Evolutionary conservation across 2,329 filamentous ascomycete species (phyloP).

Genomic region (Pseudocercospora macadamiae): DNA sequence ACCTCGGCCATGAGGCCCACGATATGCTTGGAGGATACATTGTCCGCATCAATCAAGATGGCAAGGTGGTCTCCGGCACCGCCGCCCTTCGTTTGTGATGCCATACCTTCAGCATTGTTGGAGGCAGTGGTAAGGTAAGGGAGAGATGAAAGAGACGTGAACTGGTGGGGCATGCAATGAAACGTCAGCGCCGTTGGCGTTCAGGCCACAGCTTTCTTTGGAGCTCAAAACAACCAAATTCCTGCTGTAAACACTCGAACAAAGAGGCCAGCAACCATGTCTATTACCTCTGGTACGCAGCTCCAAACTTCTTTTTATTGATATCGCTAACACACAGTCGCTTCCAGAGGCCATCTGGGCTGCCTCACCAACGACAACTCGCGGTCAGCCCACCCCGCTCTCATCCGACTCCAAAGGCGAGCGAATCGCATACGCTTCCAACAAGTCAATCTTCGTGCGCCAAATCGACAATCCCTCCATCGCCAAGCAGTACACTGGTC

Average conservation of each 20-base stretch:
- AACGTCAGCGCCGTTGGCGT: constrained; percentile 4
- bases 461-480: constrained; percentile 87
- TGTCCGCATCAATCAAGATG: neutral
- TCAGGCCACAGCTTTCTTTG: neutral
- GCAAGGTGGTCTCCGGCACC: neutral
- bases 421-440: constrained; percentile 88
- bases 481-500: constrained; percentile 87
- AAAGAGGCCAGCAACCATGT: constrained; percentile 21
- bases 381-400: constrained; percentile 86
- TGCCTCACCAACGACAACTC: constrained; percentile 77
- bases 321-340: neutral
- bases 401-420: constrained; percentile 88
- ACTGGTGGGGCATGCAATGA: too few species aligned
- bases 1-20: constrained; percentile 37
- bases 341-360: constrained; percentile 73
- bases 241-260: neutral
- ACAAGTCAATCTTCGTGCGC: constrained; percentile 94
- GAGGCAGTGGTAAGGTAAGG: too few species aligned
- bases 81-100: neutral
- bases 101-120: too few species aligned
- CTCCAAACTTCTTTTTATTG: neutral
- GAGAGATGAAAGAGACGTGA: too few species aligned
- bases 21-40: neutral
- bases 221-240: constrained; percentile 2
- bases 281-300: constrained; percentile 23